A percentile compares a stretch with the other conserved stretches of the same genome.
phyloP scores from a whole-genome alignment of 2,329 filamentous ascomycete genomes.

The Talaromyces piceae region DNA sequence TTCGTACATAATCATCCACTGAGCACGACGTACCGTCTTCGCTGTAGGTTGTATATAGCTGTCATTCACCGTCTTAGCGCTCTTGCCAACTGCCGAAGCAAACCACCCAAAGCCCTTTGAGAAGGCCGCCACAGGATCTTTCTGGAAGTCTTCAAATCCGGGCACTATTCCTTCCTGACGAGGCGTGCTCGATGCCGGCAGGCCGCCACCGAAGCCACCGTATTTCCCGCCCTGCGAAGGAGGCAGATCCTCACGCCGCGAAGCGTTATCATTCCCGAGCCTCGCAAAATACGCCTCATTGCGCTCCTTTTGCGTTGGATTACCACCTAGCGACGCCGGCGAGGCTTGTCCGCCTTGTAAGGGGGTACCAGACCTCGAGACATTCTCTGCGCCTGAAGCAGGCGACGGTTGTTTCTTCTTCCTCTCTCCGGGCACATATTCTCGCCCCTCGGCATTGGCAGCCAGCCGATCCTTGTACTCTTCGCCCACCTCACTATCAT shows the following conservation, averaged over 20 bases:
- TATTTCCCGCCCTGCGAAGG: constrained; percentile 93
- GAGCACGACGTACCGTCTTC: constrained; percentile 69
- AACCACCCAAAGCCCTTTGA: constrained; percentile 96
- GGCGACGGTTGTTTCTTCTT: constrained; percentile 30
- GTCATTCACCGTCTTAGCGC: constrained; percentile 84
- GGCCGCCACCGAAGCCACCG: constrained; percentile 76
- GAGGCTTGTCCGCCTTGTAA: constrained; percentile 18
- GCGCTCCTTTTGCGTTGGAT: constrained; percentile 50
- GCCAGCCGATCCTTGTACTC: constrained; percentile 89
- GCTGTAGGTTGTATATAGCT: constrained; percentile 89
- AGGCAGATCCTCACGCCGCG: constrained; percentile 63
- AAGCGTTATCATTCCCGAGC: constrained; percentile 75
- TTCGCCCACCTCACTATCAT: constrained; percentile 82
- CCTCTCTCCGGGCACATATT: constrained; percentile 71
- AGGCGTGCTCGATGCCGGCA: constrained; percentile 43
- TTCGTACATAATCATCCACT: not conserved
- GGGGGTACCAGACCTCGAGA: constrained; percentile 19
- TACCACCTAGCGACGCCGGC: constrained; percentile 17
- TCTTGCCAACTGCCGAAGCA: constrained; percentile 76
- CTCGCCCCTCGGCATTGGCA: constrained; percentile 78
- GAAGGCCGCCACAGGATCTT: constrained; percentile 79
- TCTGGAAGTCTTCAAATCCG: constrained; percentile 79
- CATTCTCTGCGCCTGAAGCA: constrained; percentile 1
- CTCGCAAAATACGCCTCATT: constrained; percentile 88
- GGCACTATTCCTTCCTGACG: constrained; percentile 45